Base-by-base conservation (phyloP, 345 rosid species). In the Aquilaria malaccensis region DNA sequence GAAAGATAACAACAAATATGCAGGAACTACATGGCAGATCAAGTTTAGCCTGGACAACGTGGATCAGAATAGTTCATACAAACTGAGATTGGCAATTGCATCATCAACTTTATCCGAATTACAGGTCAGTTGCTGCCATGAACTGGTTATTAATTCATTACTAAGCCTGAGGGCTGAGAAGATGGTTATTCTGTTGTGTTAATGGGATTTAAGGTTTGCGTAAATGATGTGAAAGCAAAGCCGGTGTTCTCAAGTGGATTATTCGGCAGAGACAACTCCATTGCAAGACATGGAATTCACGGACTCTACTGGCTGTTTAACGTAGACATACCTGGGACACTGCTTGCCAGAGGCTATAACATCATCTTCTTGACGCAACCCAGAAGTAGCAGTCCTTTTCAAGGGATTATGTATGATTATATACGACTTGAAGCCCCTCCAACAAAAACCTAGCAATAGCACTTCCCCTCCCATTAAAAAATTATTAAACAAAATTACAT, bases 221-320 rank as follows among this genome's bases (percentile, higher is more conserved):
- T 89, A 9, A 89, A 89, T 12, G 76, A 83, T 72, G 77, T 66
- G 6, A 79, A 59, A 50, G 54, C 75, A 54, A 79, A 64, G 14
- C 79, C 85, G 0, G 33, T 81, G 43, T 91, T 84, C 75, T 71
- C 91, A 15, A 87, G 79, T 32, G 95, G 98, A 61, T 37, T 79
- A 56, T 80, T 85, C 2, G 98, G 97, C 57, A 79, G 74, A 70
- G 98, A 89, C 64, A 92, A 89, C 71, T 65, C 98, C n/a, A 80
- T 89, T 43, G 91, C 91, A 37, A 86, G 98, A 70, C 95, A 89
- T 55, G 97, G 95, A 56, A 83, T 85, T 73, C 98, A 92, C 56
- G 98, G 98, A n/a, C 76, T 87, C 41, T 85, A 89, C 66, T 76
- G 91, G 89, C 66, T 92, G 65, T 87, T 75, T 69, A 77, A 61